A percentile compares a stretch with the other conserved stretches of the same genome.
phyloP scores from a whole-genome alignment of 1,139 yeast genomes.

The Geotrichum siamense region DNA sequence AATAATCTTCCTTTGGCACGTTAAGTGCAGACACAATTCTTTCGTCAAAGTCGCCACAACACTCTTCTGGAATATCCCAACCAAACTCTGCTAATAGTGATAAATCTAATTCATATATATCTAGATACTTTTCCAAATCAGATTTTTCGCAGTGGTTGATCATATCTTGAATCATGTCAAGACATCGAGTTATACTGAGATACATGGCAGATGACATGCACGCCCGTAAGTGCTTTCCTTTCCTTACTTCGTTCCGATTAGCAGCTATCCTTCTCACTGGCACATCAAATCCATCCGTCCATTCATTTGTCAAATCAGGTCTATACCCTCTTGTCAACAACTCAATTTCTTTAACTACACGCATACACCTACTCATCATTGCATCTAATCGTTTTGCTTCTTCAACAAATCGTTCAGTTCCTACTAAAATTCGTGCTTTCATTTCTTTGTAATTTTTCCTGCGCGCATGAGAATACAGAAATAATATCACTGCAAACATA shows the following conservation, averaged over 20 bases:
- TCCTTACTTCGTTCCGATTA: constrained; percentile 15
- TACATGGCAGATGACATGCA: constrained; percentile 32
- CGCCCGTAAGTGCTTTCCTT: constrained; percentile 30
- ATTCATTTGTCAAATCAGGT: constrained; percentile 23
- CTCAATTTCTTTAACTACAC: constrained; percentile 36
- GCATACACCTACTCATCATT: constrained; percentile 30
- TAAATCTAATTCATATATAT: constrained; percentile 36
- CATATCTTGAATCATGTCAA: constrained; percentile 28
- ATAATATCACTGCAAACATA: constrained; percentile 24
- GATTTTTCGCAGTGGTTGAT: constrained; percentile 29
- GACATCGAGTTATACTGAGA: constrained; percentile 24
- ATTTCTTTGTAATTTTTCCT: constrained; percentile 32
- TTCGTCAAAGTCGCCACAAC: constrained; percentile 20
- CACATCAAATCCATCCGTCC: neutral
- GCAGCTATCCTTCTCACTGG: neutral
- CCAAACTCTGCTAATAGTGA: constrained; percentile 23
- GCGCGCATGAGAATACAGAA: constrained; percentile 32
- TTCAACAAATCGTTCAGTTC: constrained; percentile 29
- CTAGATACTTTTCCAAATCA: constrained; percentile 39
- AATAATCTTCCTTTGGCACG: constrained; percentile 19
- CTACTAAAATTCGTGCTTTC: constrained; percentile 31
- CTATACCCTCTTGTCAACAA: constrained; percentile 26
- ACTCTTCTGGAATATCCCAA: constrained; percentile 21
- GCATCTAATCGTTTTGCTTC: constrained; percentile 32
- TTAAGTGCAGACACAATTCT: constrained; percentile 15